Evolutionary conservation across 169 alveolate genomes (phyloP), one percentile per base, ranked within the genome.

Genomic region (Theileria parva): DNA sequence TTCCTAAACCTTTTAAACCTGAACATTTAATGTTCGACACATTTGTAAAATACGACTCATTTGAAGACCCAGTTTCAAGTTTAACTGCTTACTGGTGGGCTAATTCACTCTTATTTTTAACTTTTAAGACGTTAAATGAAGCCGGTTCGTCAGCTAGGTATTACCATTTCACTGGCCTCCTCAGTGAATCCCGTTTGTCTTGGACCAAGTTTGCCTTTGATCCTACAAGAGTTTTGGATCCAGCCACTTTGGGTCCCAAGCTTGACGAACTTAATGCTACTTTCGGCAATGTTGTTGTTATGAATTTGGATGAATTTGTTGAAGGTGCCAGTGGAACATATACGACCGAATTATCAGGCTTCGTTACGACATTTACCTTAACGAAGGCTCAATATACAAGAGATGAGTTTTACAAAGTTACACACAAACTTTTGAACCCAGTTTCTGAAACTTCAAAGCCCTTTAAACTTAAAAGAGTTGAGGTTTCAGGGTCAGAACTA

Each of bases 281-380:
- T 3, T 65, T 65, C 1, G 74, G 74, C 32, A 65, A 65, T 39
- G 74, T 21, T 8, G 74, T 44, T 19, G 28, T 25, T n/a, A 21
- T 65, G 51, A 21, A 65, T 25, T 21, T 65, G 60, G 74, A 44
- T 21, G 57, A 65, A 25, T 37, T 44, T 17, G 32, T 65, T 25
- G 74, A 65, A 27, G 74, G 28, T 19, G 7, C 74, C 13, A 65
- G 55, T 13, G 74, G 74, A 19, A 37, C 74, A 2, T 65, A 65
- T 25, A 65, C 74, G n/a, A 27, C 57, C 1, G 74, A 44, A 15
- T 44, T 65, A 5, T 19, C 32, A 11, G 74, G 74, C 21, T 21
- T 37, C 74, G 55, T 25, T 17, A 44, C 57, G 4, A 65, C 74
- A 64, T 37, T 65, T 25, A 44, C 74, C 44, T 39, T 65, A 19